Evolutionary conservation across 2,329 filamentous ascomycete species (phyloP).

Genomic region (Colletotrichum sp.): DNA sequence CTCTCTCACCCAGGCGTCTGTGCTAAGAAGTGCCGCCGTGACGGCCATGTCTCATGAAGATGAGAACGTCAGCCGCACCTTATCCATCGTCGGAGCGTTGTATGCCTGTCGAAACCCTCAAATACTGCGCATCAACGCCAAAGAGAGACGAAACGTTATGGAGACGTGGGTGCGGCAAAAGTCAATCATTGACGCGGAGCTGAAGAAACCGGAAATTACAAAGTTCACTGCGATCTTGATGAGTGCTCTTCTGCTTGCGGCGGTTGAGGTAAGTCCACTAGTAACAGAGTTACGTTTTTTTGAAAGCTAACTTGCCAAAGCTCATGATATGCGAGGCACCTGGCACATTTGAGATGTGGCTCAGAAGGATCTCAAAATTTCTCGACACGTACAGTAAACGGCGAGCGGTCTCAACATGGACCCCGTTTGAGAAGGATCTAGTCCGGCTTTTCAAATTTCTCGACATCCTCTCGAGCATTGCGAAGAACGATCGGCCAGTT

Average conservation of each 20-base stretch:
- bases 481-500: not conserved
- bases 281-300: rapidly evolving
- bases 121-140: not conserved
- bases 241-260: not conserved
- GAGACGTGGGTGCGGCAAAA: not conserved
- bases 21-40: not conserved
- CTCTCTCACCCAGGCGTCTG: not conserved
- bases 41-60: not conserved
- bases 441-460: not conserved
- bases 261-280: not conserved
- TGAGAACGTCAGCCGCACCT: not conserved
- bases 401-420: not conserved
- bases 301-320: not conserved
- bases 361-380: not conserved
- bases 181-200: not conserved
- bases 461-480: not conserved
- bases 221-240: not conserved
- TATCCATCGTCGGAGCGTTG: not conserved
- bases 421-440: not conserved
- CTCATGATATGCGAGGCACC: not conserved
- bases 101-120: conserved; percentile 1
- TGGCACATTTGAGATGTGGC: not conserved
- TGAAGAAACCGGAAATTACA: not conserved
- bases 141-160: not conserved
- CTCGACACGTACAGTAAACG: not conserved